These are phyloP conservation scores for Cutaneotrichosporon dermatis DNA, from an alignment of 1,284 basidiomycete genomes.

Conservation along the genomic window DNA sequence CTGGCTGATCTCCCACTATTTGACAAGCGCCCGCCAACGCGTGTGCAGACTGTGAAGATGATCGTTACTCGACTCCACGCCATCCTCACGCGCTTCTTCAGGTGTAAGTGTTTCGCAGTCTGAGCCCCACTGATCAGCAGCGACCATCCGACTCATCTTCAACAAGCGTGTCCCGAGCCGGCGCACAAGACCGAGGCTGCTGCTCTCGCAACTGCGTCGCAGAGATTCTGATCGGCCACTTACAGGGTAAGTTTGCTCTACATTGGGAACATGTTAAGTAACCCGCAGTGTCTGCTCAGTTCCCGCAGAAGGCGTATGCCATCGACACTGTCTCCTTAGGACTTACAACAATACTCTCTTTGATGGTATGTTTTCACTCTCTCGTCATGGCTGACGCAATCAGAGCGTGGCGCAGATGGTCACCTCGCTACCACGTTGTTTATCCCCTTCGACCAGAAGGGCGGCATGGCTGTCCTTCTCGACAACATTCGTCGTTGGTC, in stretches of 20 bases:
- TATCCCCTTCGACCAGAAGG: conserved; percentile 64
- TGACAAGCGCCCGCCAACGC: conserved; percentile 13
- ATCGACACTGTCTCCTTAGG: conserved; percentile 70
- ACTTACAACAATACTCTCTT: conserved; percentile 69
- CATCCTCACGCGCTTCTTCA: conserved; percentile 77
- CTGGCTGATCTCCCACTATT: neutral
- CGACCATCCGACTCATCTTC: conserved; percentile 76
- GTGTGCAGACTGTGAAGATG: conserved; percentile 54
- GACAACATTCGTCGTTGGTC: conserved; percentile 58
- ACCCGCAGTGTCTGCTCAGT: conserved; percentile 3
- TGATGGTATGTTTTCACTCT: conserved; percentile 60
- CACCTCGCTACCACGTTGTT: conserved; percentile 80
- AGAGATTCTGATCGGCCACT: conserved; percentile 66
- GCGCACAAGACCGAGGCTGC: conserved; percentile 73
- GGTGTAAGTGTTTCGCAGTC: conserved; percentile 57
- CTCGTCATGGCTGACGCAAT: no score
- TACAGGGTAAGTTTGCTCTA: conserved; percentile 48
- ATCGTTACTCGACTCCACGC: conserved; percentile 74
- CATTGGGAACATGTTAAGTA: neutral
- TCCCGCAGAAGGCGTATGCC: conserved; percentile 23
- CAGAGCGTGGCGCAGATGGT: conserved; percentile 68
- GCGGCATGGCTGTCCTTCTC: conserved; percentile 69
- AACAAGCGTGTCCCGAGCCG: conserved; percentile 72
- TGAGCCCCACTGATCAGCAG: conserved; percentile 48
- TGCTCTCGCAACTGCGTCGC: conserved; percentile 65